Percentiles rank a stretch among this genome's conserved stretches.
Conservation (phyloP, 1,284 basidiomycete species). For the Crucibulum parvulum region DNA sequence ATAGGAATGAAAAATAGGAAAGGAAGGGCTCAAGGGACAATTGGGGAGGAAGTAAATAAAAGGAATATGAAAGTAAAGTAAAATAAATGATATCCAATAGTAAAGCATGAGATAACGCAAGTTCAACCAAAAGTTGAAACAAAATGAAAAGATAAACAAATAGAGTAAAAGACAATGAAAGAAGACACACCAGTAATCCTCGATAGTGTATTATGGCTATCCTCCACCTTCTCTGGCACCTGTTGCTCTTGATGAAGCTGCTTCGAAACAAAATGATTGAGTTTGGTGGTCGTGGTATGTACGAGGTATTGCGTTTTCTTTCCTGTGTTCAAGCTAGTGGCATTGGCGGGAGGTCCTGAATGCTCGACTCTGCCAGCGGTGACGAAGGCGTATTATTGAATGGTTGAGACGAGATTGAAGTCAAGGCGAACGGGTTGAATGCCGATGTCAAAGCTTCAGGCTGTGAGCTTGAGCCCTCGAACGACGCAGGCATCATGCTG, state of each 20-base stretch:
- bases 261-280: constrained; percentile 96
- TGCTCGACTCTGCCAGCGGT: neutral
- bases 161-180: neutral
- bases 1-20: no score
- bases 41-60: no score
- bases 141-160: no score
- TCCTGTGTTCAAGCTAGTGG: constrained; percentile 34
- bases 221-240: constrained; percentile 80
- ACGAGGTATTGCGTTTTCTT: constrained; percentile 45
- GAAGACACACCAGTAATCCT: constrained; percentile 57
- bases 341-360: constrained; percentile 8
- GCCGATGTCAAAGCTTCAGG: constrained; percentile 9
- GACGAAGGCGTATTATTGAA: constrained; percentile 14
- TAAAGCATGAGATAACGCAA: no score
- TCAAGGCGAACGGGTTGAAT: constrained; percentile 16
- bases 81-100: no score
- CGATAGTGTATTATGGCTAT: constrained; percentile 78
- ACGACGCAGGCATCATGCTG: constrained; percentile 40
- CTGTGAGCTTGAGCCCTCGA: constrained; percentile 23
- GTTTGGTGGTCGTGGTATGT: constrained; percentile 92
- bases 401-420: constrained; percentile 19
- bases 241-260: constrained; percentile 84
- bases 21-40: no score
- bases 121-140: no score
- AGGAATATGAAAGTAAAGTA: no score